Conservation (phyloP, 345 rosid genomes). For the Mercurialis annua region DNA sequence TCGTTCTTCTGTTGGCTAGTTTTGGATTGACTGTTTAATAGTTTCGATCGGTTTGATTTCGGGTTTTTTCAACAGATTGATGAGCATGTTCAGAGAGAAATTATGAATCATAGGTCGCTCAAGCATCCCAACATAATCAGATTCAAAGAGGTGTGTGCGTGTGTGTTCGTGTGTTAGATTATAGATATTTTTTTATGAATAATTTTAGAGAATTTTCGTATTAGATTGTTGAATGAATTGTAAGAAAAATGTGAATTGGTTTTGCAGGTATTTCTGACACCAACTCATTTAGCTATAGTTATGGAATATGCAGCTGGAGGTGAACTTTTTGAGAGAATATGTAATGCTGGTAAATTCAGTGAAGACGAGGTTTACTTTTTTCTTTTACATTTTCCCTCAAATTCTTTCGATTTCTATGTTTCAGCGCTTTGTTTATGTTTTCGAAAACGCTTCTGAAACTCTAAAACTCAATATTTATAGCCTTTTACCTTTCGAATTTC, state of each 20-base stretch:
- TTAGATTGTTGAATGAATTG: too few species aligned
- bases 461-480: background rate
- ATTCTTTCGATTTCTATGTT: too few species aligned
- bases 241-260: background rate
- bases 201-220: too few species aligned
- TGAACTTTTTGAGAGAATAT: conserved; percentile 28
- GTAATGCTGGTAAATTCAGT: conserved; percentile 26
- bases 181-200: too few species aligned
- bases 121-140: conserved; percentile 27
- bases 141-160: conserved; percentile 22
- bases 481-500: background rate
- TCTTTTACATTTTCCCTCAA: background rate
- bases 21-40: background rate
- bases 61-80: conserved; percentile 18
- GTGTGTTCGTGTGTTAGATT: background rate
- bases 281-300: conserved; percentile 28
- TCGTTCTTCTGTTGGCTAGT: background rate
- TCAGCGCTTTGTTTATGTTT: too few species aligned
- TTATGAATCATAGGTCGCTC: conserved; percentile 28
- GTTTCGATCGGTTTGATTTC: background rate
- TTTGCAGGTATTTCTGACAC: conserved; percentile 21
- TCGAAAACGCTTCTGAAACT: too few species aligned
- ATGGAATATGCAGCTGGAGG: conserved; percentile 30
- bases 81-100: conserved; percentile 30
- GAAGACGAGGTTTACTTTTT: conserved; percentile 19